Base-by-base conservation (phyloP, 495 filamentous ascomycete species). In the Pseudoneurospora amorphoporcata region DNA sequence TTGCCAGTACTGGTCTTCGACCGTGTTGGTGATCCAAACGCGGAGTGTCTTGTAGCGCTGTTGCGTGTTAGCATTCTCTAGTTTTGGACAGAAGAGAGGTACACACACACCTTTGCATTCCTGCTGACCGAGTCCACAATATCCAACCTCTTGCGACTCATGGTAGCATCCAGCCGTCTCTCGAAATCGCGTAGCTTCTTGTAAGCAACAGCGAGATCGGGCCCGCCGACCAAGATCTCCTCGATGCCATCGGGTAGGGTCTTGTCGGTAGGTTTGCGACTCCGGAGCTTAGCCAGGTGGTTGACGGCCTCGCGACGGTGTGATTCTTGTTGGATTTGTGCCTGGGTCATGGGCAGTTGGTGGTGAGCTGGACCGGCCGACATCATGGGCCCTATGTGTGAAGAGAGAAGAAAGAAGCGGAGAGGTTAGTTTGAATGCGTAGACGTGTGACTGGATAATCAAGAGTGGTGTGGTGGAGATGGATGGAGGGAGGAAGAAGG, bases 1-100 rank as follows among this genome's bases (percentile, higher is more conserved):
- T 83, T 98, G 96, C 96, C 96, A 98, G 19, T 92, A 91, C 81
- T 98, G 96, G 76, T 92, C 92, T 81, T 98, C 94, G 32, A 91
- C 92, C 1, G 94, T 97, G 79, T 99, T 99, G 78, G 91, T 93
- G 74, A 99, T 91, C 93, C 94, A 98, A 71, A 99, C 89, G 74
- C 94, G 91, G 80, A 99, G 83, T 29, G 92, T 97, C 77, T 91
- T 91, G 81, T 91, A 90, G 69, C 92, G 89, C 88, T 90, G 69
- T 19, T 40, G 23, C 2, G 38, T 7, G 7, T 4, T 39, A 39
- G 17, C 71, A 53, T 40, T 68, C 37, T 41, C 72, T 41, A 73
- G 74, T 41, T 38, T 9, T 45, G 5, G 8, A 43, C 16, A 43
- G 12, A 41, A 19, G 17, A n/a, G 42, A 19, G 17, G n/a, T 8